Conservation (phyloP, 2,329 filamentous ascomycete species). For the Talaromyces piceae region DNA sequence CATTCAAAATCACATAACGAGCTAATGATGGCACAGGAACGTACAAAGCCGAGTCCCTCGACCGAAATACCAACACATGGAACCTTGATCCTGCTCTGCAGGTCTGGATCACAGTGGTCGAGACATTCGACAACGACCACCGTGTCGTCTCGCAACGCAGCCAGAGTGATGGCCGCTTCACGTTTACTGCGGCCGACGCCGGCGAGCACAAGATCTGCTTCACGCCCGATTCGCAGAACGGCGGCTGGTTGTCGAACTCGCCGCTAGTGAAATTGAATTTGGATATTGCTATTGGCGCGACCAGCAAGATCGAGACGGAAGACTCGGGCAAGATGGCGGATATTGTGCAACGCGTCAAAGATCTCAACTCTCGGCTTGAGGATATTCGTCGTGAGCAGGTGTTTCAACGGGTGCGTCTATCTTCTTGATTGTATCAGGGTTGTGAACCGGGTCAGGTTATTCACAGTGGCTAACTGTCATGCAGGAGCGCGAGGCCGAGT, state of each 20-base stretch:
- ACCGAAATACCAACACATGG: conserved; percentile 62
- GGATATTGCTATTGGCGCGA: conserved; percentile 91
- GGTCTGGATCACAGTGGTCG: conserved; percentile 89
- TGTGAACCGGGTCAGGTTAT: neutral
- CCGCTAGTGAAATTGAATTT: conserved; percentile 72
- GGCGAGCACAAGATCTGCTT: conserved; percentile 96
- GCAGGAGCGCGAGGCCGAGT: conserved; percentile 96
- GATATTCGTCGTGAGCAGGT: conserved; percentile 93
- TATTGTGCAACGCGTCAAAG: conserved; percentile 78
- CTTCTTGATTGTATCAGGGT: neutral
- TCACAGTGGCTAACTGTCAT: neutral
- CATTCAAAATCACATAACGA: too few relatives aligned
- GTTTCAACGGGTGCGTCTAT: conserved; percentile 69
- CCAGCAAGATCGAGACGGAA: conserved; percentile 82
- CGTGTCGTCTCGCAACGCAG: conserved; percentile 86
- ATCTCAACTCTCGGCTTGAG: conserved; percentile 76
- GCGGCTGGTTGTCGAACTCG: conserved; percentile 63
- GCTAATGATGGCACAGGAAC: conserved; percentile 50
- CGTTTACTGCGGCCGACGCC: conserved; percentile 89
- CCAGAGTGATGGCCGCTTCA: conserved; percentile 71
- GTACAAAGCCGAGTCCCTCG: conserved; percentile 79
- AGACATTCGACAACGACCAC: conserved; percentile 96
- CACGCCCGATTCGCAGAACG: conserved; percentile 65
- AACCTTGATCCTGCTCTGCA: conserved; percentile 64
- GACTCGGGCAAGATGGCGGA: conserved; percentile 92